These are phyloP conservation scores for Stephania yunnanensis DNA, from an alignment of 164 flowering plant genomes.

Conservation along the genomic window DNA sequence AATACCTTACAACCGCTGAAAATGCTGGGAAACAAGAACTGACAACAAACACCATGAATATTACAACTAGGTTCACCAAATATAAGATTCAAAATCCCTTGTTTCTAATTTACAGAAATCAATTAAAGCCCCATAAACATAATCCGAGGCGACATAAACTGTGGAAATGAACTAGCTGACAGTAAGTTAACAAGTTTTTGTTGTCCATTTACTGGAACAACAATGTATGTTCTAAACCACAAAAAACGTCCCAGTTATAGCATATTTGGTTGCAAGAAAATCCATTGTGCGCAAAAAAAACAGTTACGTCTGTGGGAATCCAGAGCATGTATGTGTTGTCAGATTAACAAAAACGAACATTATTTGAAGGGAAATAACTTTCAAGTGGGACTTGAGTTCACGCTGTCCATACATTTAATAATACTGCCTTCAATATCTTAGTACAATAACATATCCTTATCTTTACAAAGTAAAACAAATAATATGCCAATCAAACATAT, in stretches of 20 bases:
- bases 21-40: too few relatives aligned
- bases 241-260: neutral
- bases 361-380: too few relatives aligned
- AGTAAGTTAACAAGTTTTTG: neutral
- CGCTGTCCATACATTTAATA: neutral
- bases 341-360: neutral
- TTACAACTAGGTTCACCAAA: neutral
- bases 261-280: neutral
- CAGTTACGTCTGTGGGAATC: neutral
- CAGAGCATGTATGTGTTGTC: neutral
- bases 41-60: too few relatives aligned
- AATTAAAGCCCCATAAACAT: neutral
- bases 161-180: neutral
- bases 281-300: neutral
- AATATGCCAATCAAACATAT: too few relatives aligned
- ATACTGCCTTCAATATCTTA: neutral
- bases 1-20: too few relatives aligned
- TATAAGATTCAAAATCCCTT: neutral
- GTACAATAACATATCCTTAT: too few relatives aligned
- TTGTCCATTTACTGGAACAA: neutral
- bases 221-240: neutral
- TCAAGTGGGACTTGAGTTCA: neutral
- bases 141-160: neutral
- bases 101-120: neutral
- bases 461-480: too few relatives aligned